Conservation (phyloP, 139 green algal species). For the Tetraselmis chui region DNA sequence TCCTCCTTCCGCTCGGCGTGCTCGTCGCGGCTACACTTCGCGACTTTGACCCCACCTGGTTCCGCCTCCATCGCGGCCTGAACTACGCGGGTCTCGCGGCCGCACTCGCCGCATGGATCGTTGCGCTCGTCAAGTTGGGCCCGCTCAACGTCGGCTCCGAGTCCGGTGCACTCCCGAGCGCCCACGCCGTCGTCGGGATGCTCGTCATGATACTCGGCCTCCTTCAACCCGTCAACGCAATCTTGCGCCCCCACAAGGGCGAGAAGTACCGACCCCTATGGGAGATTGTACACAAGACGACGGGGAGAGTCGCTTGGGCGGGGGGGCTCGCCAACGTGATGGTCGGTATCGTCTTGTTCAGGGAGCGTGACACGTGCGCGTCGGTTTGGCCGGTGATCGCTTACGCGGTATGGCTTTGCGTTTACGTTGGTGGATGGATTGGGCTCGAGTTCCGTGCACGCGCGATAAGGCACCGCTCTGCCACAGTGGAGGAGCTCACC, state of each 20-base stretch:
- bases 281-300: constrained; percentile 8
- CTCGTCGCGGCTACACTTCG: constrained; percentile 22
- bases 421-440: neutral
- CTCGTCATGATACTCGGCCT: constrained; percentile 27
- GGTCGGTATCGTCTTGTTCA: neutral
- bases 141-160: neutral
- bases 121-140: constrained; percentile 16
- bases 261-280: neutral
- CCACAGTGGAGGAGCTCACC: too few relatives aligned
- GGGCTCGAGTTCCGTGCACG: neutral
- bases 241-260: constrained; percentile 8
- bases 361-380: neutral
- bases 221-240: constrained; percentile 21
- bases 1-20: constrained; percentile 34
- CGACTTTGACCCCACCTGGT: constrained; percentile 20
- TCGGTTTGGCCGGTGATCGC: neutral
- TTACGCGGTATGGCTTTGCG: neutral
- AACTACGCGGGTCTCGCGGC: constrained; percentile 20
- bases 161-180: neutral
- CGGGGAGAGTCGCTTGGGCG: neutral
- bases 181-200: constrained; percentile 25
- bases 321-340: neutral
- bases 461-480: too few relatives aligned
- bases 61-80: constrained; percentile 26
- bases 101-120: constrained; percentile 18